Base-by-base conservation (phyloP, 257 asterid species). In the Gynochthodes officinalis region DNA sequence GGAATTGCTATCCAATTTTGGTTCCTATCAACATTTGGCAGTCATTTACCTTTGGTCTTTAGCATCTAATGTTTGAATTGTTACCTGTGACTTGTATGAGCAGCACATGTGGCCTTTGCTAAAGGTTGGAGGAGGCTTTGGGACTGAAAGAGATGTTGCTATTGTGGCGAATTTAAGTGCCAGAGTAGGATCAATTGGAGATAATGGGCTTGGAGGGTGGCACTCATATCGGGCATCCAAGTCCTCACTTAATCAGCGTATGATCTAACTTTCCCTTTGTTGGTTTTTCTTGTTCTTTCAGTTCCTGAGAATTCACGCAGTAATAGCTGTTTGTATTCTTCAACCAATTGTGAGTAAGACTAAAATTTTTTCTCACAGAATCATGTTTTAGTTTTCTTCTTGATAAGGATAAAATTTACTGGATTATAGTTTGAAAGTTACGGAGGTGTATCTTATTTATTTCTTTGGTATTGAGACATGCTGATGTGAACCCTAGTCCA, bases 41-140 rank as follows among this genome's bases (percentile, higher is more conserved):
- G 44, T 39, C 61, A 49, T 44, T 3, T 44, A n/a, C 10, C 33
- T 33, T 33, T 15, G 37, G 30, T 67, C 37, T 61, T 52, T 33
- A 32, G 35, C 44, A 32, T 50, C 63, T 69, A 4, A 67, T 35
- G 49, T 49, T 37, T 55, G 59, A 77, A 60, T 33, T 50, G 21
- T 71, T 44, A 7, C 63, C 73, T 37, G 37, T 70, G 77, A 73
- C 83, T 74, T 72, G 68, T 48, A 62, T 77, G 84, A 61, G 69
- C 81, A 94, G 97, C 93, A 94, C 78, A 87, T 94, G 95, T 87
- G 98, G 98, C 97, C 98, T 69, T 85, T 94, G 78, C 93, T 94
- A 52, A 94, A 84, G 83, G 86, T 75, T 54, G 95, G 99, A 77
- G 97, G 97, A 55, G 90, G 92, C 32, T 78, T 77, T 33, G 95